These are phyloP conservation scores for Camillea tinctor DNA, from an alignment of 2,329 filamentous ascomycete genomes.

Conservation along the genomic window DNA sequence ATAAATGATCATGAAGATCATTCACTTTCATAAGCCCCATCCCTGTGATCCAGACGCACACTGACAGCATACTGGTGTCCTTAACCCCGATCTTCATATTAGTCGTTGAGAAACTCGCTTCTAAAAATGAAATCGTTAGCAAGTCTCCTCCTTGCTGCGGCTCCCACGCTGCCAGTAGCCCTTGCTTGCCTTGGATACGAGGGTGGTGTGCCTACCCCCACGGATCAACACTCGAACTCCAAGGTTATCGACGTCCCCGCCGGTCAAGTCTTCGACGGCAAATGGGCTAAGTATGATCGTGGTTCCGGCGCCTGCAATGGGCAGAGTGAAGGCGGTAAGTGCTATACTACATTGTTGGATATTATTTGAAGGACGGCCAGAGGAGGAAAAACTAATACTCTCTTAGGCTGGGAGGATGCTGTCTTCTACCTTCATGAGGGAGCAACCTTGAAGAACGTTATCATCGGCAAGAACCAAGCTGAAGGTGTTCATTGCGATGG, in stretches of 20 bases:
- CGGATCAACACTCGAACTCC: constrained; percentile 25
- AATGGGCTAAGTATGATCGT: constrained; percentile 37
- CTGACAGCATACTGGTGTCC: not conserved
- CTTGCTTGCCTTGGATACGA: constrained; percentile 33
- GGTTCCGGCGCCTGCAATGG: constrained; percentile 38
- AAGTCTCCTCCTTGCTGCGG: constrained; percentile 21
- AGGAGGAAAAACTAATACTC: not conserved
- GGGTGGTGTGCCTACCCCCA: constrained; percentile 31
- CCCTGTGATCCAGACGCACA: not conserved
- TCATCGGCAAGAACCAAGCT: constrained; percentile 43
- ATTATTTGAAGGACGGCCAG: too few species aligned
- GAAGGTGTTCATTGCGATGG: constrained; percentile 47
- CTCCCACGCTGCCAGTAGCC: constrained; percentile 25
- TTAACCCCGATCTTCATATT: not conserved
- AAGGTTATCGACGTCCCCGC: constrained; percentile 30
- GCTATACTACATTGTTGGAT: not conserved
- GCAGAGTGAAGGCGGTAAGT: constrained; percentile 40
- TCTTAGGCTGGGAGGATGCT: constrained; percentile 32
- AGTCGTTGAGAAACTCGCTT: not conserved
- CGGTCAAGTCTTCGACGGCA: constrained; percentile 31
- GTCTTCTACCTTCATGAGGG: constrained; percentile 42
- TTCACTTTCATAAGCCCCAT: not conserved
- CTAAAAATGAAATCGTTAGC: not conserved
- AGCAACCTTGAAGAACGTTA: constrained; percentile 44
- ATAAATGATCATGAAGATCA: not conserved